Evolutionary conservation across 768 basidiomycete genomes (phyloP), one percentile per base, ranked within the genome.

Genomic region (Pisolithus marmoratus): DNA sequence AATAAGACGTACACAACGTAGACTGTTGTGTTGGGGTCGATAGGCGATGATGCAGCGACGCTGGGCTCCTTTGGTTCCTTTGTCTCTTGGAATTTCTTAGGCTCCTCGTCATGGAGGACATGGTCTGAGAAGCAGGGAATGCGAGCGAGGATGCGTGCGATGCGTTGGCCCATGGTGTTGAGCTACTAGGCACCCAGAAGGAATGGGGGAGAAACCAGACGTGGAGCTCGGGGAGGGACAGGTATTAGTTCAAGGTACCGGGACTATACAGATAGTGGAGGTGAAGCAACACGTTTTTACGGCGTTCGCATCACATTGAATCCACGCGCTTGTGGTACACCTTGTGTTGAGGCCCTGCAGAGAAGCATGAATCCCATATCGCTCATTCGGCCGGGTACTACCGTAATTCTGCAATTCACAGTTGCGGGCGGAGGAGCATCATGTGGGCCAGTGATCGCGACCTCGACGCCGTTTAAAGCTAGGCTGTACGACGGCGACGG

Each of bases 261-360:
- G 59, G 51, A 46, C 49, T 47, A 58, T 57, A 49, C 55, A 34
- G 51, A 47, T 60, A 50, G 63, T 57, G 51, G 64, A 57, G 46
- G 31, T n/a, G n/a, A 56, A 38, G 38, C 23, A 17, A 54, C 63
- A 65, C 63, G 63, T 66, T 64, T 65, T 53, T 52, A 47, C 53
- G 55, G 57, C 58, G 58, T 59, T 63, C n/a, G 62, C 57, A 54
- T 56, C 63, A 64, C 60, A 65, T 58, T 61, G 55, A 17, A 55
- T 50, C 48, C 54, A 63, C 56, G 63, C 55, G 63, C 57, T 34
- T 29, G 46, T 46, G 51, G 51, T 48, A 50, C 53, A 58, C 63
- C 63, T 60, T 58, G 63, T 50, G 60, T 55, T 29, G 60, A 54
- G 56, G 61, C 52, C 53, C 56, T 62, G 63, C 56, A 37, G 5